A percentile compares a stretch with the other conserved stretches of the same genome.
Conservation (phyloP, 306 rosid species). For the Corylus avellana region DNA sequence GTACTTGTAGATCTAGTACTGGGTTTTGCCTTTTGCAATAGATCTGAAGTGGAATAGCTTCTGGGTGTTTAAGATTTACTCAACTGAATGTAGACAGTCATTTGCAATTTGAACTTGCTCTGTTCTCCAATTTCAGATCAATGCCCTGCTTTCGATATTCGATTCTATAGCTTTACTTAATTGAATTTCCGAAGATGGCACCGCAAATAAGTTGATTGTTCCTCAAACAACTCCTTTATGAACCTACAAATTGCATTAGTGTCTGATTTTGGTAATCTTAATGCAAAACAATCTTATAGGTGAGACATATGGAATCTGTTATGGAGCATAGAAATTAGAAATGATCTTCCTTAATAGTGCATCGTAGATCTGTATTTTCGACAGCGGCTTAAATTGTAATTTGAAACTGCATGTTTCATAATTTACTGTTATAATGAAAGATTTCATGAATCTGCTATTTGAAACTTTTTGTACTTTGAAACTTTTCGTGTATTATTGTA, state of each 20-base stretch:
- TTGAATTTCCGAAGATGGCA: neutral
- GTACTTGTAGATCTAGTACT: conserved; percentile 31
- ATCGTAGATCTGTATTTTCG: neutral
- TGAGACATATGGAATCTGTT: neutral
- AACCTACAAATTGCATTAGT: neutral
- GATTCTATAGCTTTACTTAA: neutral
- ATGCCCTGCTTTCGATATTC: neutral
- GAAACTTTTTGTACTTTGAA: neutral
- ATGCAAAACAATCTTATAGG: neutral
- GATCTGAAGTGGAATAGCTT: conserved; percentile 31
- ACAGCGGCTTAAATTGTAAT: neutral
- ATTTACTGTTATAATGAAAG: neutral
- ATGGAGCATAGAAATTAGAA: neutral
- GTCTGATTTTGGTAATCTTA: neutral
- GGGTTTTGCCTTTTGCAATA: neutral
- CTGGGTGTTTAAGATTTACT: neutral
- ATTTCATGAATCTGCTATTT: neutral
- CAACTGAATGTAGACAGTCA: neutral
- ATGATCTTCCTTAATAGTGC: neutral
- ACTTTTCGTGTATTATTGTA: neutral
- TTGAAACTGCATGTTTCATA: neutral
- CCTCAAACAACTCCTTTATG: neutral
- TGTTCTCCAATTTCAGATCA: too few species aligned
- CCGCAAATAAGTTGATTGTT: too few species aligned
- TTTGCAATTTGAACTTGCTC: neutral